Evolutionary conservation across 352 stramenopile genomes (phyloP), one percentile per base, ranked within the genome.

Genomic region (Phytophthora megakarya): DNA sequence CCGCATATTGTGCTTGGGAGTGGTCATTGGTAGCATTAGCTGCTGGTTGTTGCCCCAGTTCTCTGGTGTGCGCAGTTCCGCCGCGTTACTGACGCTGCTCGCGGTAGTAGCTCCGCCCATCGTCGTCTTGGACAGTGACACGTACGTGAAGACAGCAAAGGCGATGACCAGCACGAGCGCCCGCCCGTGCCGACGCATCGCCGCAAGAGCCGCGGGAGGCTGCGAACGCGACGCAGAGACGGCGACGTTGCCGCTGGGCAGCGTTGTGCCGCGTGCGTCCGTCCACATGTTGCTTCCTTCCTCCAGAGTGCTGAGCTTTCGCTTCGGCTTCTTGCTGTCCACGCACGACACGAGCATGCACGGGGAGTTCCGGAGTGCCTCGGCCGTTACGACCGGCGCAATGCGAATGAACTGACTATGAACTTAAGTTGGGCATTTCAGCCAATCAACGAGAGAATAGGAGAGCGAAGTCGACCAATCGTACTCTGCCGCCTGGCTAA

Each of bases 311-410:
- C 84, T 93, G 44, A 87, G 78, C 80, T 93, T 93, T 61, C 84
- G 84, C 75, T 93, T 93, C 80, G 90, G 90, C 73, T 93, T 93
- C 72, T 88, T 83, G 25, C 59, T 67, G 61, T 76, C 72, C 16
- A 75, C 57, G 49, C 74, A 81, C 61, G 62, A 61, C 48, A 67
- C 42, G 56, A 70, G 66, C 70, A 78, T 78, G 46, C 61, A 70
- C 54, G 47, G 49, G 53, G 30, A 35, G 30, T 35, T 35, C 30
- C 30, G 52, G 45, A 44, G 48, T 21, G 37, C 28, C 13, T 32
- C 32, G 61, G 54, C 44, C 32, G 61, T 74, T 67, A 56, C 56
- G 21, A 53, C n/a, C 40, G 43, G 22, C 33, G 26, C 42, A 61
- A 58, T 60, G 28, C 22, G 30, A 37, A n/a, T 43, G 56, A 65